Conservation (phyloP, 371 early-diverging fungal species). For the Sporodiniella umbellata region DNA sequence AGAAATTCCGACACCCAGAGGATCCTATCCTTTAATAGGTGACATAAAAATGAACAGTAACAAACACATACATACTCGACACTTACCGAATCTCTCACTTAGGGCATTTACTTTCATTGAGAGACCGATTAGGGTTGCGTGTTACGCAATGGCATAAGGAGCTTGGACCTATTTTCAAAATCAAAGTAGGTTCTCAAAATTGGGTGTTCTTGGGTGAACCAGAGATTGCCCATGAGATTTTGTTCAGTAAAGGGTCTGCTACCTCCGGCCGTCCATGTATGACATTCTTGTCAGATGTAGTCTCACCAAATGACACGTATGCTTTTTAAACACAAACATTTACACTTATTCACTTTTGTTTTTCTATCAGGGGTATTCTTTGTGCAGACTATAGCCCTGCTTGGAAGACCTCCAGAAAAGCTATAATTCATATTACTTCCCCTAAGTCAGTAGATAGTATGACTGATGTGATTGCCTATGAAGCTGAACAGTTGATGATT, state of each 20-base stretch:
- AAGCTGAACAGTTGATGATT: slow-evolving; percentile 5
- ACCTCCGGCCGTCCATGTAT: slow-evolving; percentile 2
- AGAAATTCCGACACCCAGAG: no score
- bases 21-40: no score
- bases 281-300: not conserved
- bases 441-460: slow-evolving; percentile 4
- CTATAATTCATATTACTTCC: slow-evolving; percentile 1
- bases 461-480: not conserved
- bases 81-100: no score
- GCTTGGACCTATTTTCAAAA: not conserved
- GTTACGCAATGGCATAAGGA: slow-evolving; percentile 4
- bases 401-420: slow-evolving; percentile 2
- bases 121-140: not conserved
- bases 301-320: no score
- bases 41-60: no score
- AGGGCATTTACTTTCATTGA: slow-evolving; percentile 2
- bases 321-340: no score
- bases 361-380: not conserved
- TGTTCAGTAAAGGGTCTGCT: not conserved
- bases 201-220: slow-evolving; percentile 7
- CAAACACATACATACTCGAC: no score
- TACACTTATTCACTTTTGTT: no score
- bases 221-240: slow-evolving; percentile 4
- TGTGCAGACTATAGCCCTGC: not conserved
- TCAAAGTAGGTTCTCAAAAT: slow-evolving; percentile 7